Conservation (phyloP, 441 rosid species). For the Rhodomyrtus psidioides region DNA sequence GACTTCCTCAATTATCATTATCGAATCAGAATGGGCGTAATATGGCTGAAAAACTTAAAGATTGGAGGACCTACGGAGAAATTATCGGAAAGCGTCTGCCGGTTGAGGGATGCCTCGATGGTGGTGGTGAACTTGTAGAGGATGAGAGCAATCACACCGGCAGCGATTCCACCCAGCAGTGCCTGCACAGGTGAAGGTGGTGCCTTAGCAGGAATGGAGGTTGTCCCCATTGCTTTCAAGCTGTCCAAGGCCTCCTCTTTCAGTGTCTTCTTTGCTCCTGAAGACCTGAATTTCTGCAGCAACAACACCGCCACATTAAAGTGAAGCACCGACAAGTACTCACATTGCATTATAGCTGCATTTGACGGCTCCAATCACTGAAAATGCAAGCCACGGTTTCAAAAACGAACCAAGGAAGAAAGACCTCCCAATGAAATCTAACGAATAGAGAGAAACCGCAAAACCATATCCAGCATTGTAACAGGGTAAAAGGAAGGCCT, state of each 20-base stretch:
- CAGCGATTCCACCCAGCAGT: conserved; percentile 64
- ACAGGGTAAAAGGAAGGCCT: background rate
- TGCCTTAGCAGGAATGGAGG: conserved; percentile 36
- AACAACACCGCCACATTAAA: background rate
- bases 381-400: background rate
- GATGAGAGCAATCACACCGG: conserved; percentile 72
- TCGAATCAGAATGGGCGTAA: background rate
- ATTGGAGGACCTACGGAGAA: conserved; percentile 44
- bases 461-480: background rate
- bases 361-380: background rate
- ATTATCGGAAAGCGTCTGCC: conserved; percentile 68
- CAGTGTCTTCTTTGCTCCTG: conserved; percentile 49
- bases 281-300: conserved; percentile 51
- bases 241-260: conserved; percentile 67
- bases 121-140: conserved; percentile 79
- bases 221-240: conserved; percentile 49
- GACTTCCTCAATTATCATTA: background rate
- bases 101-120: conserved; percentile 63
- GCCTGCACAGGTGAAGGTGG: conserved; percentile 70
- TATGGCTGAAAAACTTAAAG: background rate
- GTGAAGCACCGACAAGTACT: background rate
- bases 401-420: background rate
- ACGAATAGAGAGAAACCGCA: background rate
- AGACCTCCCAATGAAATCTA: background rate
- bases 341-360: background rate